These are phyloP conservation scores for Solanum aculeatissimum DNA, from an alignment of 305 asterid genomes.

Conservation along the genomic window DNA sequence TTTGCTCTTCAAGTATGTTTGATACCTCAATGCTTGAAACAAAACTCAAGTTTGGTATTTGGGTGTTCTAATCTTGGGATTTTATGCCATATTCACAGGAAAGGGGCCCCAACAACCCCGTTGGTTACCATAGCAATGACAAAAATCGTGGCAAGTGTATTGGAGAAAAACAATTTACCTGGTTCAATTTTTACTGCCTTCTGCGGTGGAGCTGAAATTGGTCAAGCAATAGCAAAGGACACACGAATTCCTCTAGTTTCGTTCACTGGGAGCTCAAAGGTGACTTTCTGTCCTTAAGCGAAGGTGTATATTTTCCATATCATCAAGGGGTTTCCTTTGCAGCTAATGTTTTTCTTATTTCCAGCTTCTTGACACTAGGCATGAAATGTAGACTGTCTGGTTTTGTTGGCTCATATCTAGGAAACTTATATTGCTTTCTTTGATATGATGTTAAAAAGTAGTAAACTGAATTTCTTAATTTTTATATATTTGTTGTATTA, in stretches of 20 bases:
- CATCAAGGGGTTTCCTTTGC: not conserved
- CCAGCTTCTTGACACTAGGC: not conserved
- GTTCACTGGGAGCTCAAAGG: conserved; percentile 96
- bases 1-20: not conserved
- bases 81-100: conserved; percentile 20
- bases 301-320: not conserved
- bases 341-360: not conserved
- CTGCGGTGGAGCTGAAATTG: conserved; percentile 92
- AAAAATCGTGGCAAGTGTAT: conserved; percentile 69
- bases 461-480: too few relatives aligned
- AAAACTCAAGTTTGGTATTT: not conserved
- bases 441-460: not conserved
- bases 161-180: conserved; percentile 87
- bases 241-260: conserved; percentile 82
- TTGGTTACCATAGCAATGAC: conserved; percentile 81
- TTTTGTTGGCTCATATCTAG: not conserved
- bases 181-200: conserved; percentile 86
- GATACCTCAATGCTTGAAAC: not conserved
- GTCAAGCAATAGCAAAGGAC: conserved; percentile 90
- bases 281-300: conserved; percentile 7
- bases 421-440: not conserved
- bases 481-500: not conserved
- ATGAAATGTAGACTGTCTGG: not conserved
- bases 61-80: not conserved
- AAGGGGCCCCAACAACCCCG: conserved; percentile 94